Evolutionary conservation across 805 yeast species (phyloP).

Genomic region (Komagataella phaffii): DNA sequence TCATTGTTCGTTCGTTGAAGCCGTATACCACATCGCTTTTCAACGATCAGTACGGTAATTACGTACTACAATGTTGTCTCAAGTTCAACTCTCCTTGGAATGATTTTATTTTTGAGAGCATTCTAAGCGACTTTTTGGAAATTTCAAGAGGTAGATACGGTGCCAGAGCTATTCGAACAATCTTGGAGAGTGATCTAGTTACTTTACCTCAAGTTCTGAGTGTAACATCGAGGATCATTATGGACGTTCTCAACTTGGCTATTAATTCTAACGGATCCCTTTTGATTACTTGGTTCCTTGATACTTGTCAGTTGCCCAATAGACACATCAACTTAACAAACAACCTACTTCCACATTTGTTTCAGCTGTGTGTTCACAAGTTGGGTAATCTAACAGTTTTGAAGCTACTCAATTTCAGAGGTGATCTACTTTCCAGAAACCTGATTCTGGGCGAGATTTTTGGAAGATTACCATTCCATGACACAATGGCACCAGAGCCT

Average conservation of each 20-base stretch:
- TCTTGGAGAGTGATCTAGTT: slow-evolving; percentile 68
- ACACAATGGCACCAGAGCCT: slow-evolving; percentile 6
- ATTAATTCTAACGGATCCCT: slow-evolving; percentile 80
- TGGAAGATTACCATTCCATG: slow-evolving; percentile 23
- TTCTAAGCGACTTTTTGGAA: slow-evolving; percentile 63
- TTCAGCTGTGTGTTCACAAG: slow-evolving; percentile 61
- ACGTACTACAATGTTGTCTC: slow-evolving; percentile 88
- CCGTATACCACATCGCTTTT: slow-evolving; percentile 79
- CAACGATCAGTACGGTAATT: slow-evolving; percentile 94
- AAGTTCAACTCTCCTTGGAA: slow-evolving; percentile 84
- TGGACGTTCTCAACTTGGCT: slow-evolving; percentile 67
- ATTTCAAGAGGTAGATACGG: slow-evolving; percentile 88
- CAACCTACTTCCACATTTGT: slow-evolving; percentile 47
- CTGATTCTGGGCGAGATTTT: slow-evolving; percentile 53
- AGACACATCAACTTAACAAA: slow-evolving; percentile 56
- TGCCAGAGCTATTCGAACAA: slow-evolving; percentile 88
- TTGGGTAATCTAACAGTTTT: slow-evolving; percentile 73
- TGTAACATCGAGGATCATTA: slow-evolving; percentile 65
- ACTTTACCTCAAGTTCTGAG: slow-evolving; percentile 56
- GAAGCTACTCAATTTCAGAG: slow-evolving; percentile 61
- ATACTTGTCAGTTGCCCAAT: slow-evolving; percentile 57
- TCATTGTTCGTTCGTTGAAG: slow-evolving; percentile 56
- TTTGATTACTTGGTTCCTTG: slow-evolving; percentile 87
- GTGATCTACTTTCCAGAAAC: slow-evolving; percentile 48
- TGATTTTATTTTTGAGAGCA: slow-evolving; percentile 77